Conservation (phyloP, 768 basidiomycete species). For the Phanerochaete sordida region DNA sequence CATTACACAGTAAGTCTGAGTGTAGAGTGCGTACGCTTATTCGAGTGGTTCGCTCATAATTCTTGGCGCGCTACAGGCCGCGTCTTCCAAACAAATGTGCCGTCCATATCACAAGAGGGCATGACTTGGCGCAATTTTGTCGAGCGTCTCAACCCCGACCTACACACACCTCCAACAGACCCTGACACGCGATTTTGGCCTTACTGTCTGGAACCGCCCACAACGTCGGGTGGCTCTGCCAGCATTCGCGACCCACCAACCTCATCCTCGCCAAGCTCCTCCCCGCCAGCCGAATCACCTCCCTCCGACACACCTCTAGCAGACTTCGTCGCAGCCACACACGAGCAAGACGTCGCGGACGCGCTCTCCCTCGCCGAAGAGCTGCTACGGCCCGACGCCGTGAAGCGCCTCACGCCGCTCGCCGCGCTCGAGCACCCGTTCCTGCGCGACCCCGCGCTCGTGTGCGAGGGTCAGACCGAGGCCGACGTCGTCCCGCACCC, state of each 20-base stretch:
- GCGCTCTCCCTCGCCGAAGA: constrained; percentile 76
- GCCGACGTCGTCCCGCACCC: constrained; percentile 70
- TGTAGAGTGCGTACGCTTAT: too few relatives aligned
- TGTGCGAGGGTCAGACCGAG: constrained; percentile 44
- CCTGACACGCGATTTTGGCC: constrained; percentile 56
- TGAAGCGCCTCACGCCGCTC: constrained; percentile 71
- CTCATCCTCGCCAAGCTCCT: constrained; percentile 18
- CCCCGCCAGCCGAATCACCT: constrained; percentile 12
- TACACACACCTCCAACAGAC: constrained; percentile 45
- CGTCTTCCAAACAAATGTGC: constrained; percentile 87
- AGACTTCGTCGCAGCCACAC: constrained; percentile 16
- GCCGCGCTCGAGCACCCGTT: constrained; percentile 80
- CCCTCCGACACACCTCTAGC: background rate
- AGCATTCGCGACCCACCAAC: constrained; percentile 27
- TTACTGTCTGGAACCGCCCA: constrained; percentile 27
- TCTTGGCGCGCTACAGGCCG: constrained; percentile 81
- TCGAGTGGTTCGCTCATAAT: too few relatives aligned
- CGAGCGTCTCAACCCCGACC: constrained; percentile 69
- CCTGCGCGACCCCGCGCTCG: constrained; percentile 37
- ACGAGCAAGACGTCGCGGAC: constrained; percentile 52
- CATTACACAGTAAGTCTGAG: constrained; percentile 80
- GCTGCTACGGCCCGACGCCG: constrained; percentile 74
- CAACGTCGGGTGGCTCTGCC: constrained; percentile 26
- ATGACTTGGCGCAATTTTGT: constrained; percentile 74
- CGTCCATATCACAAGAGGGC: constrained; percentile 64